Base-by-base conservation (phyloP, 768 basidiomycete genomes). In the Pulveroboletus ravenelii region DNA sequence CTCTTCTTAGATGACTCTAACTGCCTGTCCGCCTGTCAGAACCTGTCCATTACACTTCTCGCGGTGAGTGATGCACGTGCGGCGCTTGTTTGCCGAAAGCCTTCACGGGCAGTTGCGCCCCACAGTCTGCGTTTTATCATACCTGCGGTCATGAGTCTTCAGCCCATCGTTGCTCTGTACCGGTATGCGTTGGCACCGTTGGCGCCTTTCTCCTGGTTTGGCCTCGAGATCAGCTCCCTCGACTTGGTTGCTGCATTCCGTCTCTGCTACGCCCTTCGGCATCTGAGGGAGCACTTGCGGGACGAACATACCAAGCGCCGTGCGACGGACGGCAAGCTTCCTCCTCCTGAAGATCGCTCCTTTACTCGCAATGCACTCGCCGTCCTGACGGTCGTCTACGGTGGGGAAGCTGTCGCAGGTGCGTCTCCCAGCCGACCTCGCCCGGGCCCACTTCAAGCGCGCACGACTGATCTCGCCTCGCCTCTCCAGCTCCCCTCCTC, bases 371-470 rank as follows among this genome's bases (percentile, higher is more conserved):
- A 79, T 56, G 63, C 78, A 15, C 63, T 75, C 5, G 75, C 84
- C 1, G 82, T 82, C 3, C 69, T 87, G 30, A 68, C 80, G 13
- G 81, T 90, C 27, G 87, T 89, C 1, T 89, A 82, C 60, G 88
- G 87, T 9, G 89, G 89, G n/a, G 86, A 90, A 66, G 81, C 80
- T 2, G 70, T 87, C 42, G 74, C 75, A 47, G 78, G 87, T 87
- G 59, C 48, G 79, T 31, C 37, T 27, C 25, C 37, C n/a, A 20
- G 48, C 47, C 40, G 10, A 27, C 23, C 10, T n/a, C 10, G 41
- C n/a, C n/a, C n/a, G n/a, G n/a, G n/a, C n/a, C 40, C 46, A 41
- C 41, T 51, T 35, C 1, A 18, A 13, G 6, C 7, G 17, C 17
- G 27, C 2, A 18, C 10, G 3, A 42, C 41, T 18, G n/a, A 42